Conservation (phyloP, 1,284 basidiomycete genomes). For the Leccinum variabile region DNA sequence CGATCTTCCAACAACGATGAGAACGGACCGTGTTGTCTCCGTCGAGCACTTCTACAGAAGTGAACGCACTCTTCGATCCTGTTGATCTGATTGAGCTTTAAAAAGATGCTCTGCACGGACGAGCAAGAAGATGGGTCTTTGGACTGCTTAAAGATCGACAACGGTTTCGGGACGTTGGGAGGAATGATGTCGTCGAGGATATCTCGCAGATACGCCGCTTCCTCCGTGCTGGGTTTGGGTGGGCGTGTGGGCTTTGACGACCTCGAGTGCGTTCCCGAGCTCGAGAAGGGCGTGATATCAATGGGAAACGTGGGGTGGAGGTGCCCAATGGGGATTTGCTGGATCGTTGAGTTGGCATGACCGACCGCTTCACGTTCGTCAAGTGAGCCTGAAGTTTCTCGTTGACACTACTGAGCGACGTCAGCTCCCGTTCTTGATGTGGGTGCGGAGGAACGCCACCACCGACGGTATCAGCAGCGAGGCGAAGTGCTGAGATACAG, state of each 20-base stretch:
- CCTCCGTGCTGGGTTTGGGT: conserved; percentile 53
- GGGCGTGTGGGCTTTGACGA: conserved; percentile 42
- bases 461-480: too few species aligned
- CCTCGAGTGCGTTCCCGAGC: conserved; percentile 34
- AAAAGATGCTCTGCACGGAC: conserved; percentile 25
- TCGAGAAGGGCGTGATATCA: conserved; percentile 28
- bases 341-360: conserved; percentile 23
- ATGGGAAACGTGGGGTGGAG: conserved; percentile 24
- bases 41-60: conserved; percentile 40
- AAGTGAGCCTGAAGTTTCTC: conserved; percentile 32
- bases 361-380: conserved; percentile 28
- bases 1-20: too few species aligned
- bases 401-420: conserved; percentile 30
- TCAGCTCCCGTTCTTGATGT: conserved; percentile 21
- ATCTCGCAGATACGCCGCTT: conserved; percentile 61
- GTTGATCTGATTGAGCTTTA: conserved; percentile 32
- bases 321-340: conserved; percentile 18
- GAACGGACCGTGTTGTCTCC: conserved; percentile 51
- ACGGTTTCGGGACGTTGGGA: conserved; percentile 38
- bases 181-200: conserved; percentile 61
- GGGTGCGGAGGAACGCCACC: not conserved
- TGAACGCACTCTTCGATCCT: conserved; percentile 7
- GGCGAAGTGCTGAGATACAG: too few species aligned
- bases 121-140: conserved; percentile 21
- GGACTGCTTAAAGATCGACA: conserved; percentile 46